Evolutionary conservation across 2,329 filamentous ascomycete species (phyloP).

Genomic region (Fusarium verrucosum): DNA sequence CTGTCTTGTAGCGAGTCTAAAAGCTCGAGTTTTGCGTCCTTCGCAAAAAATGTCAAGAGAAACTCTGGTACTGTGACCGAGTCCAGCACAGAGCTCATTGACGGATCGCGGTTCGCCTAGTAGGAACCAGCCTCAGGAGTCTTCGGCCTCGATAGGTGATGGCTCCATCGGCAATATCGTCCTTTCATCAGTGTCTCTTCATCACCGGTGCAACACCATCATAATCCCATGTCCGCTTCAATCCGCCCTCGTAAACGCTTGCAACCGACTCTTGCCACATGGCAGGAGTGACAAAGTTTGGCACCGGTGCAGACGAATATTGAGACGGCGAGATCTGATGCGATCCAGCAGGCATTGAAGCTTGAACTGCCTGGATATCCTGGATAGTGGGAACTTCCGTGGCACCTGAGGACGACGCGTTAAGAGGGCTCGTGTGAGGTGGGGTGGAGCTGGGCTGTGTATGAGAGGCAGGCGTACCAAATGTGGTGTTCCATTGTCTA

Average conservation of each 20-base stretch:
- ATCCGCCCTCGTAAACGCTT: slow-evolving; percentile 71
- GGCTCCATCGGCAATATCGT: slow-evolving; percentile 6
- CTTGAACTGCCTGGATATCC: slow-evolving; percentile 60
- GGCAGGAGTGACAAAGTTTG: slow-evolving; percentile 71
- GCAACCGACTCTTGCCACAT: slow-evolving; percentile 80
- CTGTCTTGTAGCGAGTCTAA: slow-evolving; percentile 1
- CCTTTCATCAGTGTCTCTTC: slow-evolving; percentile 43
- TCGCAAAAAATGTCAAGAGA: background rate
- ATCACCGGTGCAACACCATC: slow-evolving; percentile 50
- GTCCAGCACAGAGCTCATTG: background rate
- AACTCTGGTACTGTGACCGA: background rate
- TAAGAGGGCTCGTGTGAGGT: slow-evolving; percentile 61
- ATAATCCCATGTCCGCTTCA: slow-evolving; percentile 71
- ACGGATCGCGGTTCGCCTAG: slow-evolving; percentile 1
- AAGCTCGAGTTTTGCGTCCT: background rate
- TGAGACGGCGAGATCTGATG: slow-evolving; percentile 61
- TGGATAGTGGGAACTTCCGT: slow-evolving; percentile 64
- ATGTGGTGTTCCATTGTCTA: slow-evolving; percentile 95
- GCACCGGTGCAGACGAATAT: slow-evolving; percentile 63
- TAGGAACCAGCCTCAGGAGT: slow-evolving; percentile 21
- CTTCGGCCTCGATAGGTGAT: slow-evolving; percentile 10
- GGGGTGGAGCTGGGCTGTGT: slow-evolving; percentile 46
- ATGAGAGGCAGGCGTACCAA: slow-evolving; percentile 71
- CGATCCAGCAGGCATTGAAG: slow-evolving; percentile 55
- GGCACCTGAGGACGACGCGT: slow-evolving; percentile 62